These are phyloP conservation scores for Talaromyces marneffei DNA, from an alignment of 2,329 filamentous ascomycete genomes.

Conservation along the genomic window DNA sequence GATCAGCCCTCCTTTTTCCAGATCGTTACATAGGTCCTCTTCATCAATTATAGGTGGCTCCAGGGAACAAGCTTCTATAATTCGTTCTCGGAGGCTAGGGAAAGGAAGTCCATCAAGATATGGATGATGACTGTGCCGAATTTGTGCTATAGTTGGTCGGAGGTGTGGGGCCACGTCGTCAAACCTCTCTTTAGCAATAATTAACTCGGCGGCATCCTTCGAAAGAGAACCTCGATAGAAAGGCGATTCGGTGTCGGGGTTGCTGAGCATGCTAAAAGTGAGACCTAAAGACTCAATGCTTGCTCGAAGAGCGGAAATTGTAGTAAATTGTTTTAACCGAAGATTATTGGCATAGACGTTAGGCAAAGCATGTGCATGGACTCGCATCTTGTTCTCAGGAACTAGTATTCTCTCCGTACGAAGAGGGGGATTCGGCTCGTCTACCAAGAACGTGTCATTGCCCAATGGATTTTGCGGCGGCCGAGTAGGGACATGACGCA, in stretches of 20 bases:
- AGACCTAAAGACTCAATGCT: not conserved
- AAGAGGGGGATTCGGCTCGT: not conserved
- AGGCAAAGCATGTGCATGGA: constrained; percentile 3
- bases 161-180: not conserved
- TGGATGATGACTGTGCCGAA: constrained; percentile 6
- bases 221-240: not conserved
- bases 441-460: not conserved
- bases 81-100: constrained; percentile 8
- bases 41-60: constrained; percentile 3
- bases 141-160: constrained; percentile 3
- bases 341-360: constrained; percentile 4
- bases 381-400: constrained; percentile 1
- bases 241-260: not conserved
- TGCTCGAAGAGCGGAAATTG: not conserved
- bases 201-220: not conserved
- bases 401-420: constrained; percentile 5
- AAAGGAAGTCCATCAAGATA: constrained; percentile 7
- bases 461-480: not conserved
- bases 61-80: not conserved
- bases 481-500: not conserved
- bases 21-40: constrained; percentile 7
- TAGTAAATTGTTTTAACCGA: constrained; percentile 3
- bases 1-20: constrained; percentile 3
- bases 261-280: not conserved
- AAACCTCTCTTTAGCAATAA: not conserved